A percentile compares a stretch with the other conserved stretches of the same genome.
Evolutionary conservation across 225 moss, liverwort and hornwort species (phyloP).

Genomic region (Antitrichia curtipendula): DNA sequence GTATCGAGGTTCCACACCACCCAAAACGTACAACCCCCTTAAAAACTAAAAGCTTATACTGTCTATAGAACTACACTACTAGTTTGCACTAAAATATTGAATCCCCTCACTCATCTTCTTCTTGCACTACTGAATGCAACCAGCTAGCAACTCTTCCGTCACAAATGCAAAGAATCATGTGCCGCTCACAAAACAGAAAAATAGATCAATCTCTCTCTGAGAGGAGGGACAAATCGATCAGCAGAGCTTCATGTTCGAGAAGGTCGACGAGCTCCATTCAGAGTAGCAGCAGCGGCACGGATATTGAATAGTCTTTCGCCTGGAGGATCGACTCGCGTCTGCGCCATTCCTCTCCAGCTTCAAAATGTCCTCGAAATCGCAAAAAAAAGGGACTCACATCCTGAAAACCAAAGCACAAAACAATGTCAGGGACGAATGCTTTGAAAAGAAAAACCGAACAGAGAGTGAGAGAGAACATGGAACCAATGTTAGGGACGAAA

Average conservation of each 20-base stretch:
- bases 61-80: background rate
- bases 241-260: background rate
- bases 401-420: background rate
- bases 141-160: background rate
- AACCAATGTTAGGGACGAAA: background rate
- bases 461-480: background rate
- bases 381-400: background rate
- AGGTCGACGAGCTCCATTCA: background rate
- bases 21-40: conserved; percentile 17
- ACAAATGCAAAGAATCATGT: background rate
- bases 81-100: background rate
- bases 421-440: background rate
- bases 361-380: background rate
- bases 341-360: conserved; percentile 51
- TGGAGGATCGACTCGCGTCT: conserved; percentile 57
- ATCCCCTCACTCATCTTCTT: background rate
- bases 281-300: background rate
- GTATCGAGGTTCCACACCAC: conserved; percentile 29
- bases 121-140: background rate
- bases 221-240: background rate
- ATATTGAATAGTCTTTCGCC: background rate
- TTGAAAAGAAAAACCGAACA: background rate
- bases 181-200: background rate
- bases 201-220: background rate
- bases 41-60: background rate